Percentiles rank a stretch among this genome's conserved stretches.
phyloP scores from a whole-genome alignment of 169 alveolate genomes.

The Cryptosporidium ubiquitum region DNA sequence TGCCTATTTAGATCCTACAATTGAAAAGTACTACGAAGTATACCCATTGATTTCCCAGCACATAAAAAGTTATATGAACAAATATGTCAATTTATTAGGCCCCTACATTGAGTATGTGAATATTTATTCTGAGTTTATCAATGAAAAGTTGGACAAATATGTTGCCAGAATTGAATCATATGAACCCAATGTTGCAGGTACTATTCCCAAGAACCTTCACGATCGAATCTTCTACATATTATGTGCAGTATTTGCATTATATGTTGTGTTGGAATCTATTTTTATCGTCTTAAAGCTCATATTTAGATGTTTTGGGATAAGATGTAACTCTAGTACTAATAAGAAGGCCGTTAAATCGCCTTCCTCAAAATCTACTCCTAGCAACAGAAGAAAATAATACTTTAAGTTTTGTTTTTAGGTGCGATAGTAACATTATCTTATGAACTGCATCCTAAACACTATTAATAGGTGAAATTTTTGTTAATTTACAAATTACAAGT shows the following conservation, averaged over 20 bases:
- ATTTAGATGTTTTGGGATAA: slow-evolving; percentile 32
- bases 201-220: slow-evolving; percentile 32
- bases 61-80: neutral
- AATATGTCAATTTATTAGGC: slow-evolving; percentile 1
- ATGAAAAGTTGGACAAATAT: slow-evolving; percentile 39
- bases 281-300: neutral
- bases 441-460: neutral
- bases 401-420: slow-evolving; percentile 7
- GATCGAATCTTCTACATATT: slow-evolving; percentile 50
- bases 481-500: neutral
- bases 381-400: slow-evolving; percentile 45
- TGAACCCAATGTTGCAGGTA: slow-evolving; percentile 18
- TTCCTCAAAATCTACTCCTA: slow-evolving; percentile 62
- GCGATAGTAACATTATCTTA: neutral
- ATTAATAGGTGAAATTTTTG: neutral
- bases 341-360: slow-evolving; percentile 25
- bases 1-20: slow-evolving; percentile 8
- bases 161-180: slow-evolving; percentile 21
- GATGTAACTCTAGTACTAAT: neutral
- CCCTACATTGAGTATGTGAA: slow-evolving; percentile 16
- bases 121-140: slow-evolving; percentile 7
- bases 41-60: neutral
- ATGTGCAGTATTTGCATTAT: slow-evolving; percentile 26
- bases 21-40: slow-evolving; percentile 19
- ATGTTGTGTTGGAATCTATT: neutral